phyloP scores from a whole-genome alignment of 2,329 filamentous ascomycete species.

The Diplodia intermedia region DNA sequence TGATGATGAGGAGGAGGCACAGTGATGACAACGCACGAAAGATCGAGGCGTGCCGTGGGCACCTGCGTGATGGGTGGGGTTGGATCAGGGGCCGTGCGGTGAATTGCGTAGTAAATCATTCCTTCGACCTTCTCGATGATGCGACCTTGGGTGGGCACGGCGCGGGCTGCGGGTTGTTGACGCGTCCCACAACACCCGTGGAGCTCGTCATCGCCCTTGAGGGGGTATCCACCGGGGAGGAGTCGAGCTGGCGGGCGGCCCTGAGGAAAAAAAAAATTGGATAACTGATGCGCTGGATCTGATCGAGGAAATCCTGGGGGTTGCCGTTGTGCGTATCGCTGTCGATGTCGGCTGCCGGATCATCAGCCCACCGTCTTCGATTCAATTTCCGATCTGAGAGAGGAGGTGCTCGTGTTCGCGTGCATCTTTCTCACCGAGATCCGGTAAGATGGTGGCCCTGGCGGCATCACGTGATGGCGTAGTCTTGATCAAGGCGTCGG shows the following conservation, averaged over 20 bases:
- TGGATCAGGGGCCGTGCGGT: background rate
- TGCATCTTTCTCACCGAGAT: background rate
- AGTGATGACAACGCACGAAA: background rate
- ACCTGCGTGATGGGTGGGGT: too few relatives aligned
- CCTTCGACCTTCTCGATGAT: background rate
- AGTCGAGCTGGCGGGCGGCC: background rate
- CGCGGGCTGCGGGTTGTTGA: background rate
- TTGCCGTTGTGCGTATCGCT: too few relatives aligned
- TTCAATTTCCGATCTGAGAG: background rate
- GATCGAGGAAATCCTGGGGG: too few relatives aligned
- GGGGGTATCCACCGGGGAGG: background rate
- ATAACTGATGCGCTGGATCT: background rate
- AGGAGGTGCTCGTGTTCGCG: slow-evolving; percentile 13
- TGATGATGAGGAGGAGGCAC: background rate
- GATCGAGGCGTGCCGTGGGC: background rate
- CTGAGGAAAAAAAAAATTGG: too few relatives aligned
- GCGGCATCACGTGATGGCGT: background rate
- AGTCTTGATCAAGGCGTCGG: background rate
- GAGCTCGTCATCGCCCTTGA: too few relatives aligned
- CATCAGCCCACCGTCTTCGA: slow-evolving; percentile 8
- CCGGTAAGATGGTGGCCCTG: background rate
- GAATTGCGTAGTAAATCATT: slow-evolving; percentile 1
- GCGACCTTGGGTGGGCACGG: background rate
- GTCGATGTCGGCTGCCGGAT: too few relatives aligned
- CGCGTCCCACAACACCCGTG: background rate